Evolutionary conservation across 371 early-diverging fungal genomes (phyloP), one percentile per base, ranked within the genome.

Genomic region (Actinomortierella ambigua): DNA sequence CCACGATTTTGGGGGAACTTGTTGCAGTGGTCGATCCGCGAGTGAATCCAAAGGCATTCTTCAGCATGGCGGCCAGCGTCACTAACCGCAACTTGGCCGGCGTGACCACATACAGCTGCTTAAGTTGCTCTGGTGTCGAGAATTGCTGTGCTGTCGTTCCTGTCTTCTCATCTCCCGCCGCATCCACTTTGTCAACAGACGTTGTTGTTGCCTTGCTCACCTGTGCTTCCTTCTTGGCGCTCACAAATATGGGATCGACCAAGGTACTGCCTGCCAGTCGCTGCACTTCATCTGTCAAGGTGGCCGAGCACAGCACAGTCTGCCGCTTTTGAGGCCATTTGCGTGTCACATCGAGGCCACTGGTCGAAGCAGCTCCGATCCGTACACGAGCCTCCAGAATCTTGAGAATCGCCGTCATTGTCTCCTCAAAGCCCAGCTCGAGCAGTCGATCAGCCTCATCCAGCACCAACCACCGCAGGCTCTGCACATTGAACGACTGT

Each of bases 381-480:
- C 62, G 62, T 53, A 73, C 73, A n/a, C 73, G 64, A n/a, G 87
- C 82, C 53, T 85, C 83, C 40, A 93, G 78, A 27, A 91, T 70
- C 39, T 79, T 73, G 79, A 93, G 75, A 59, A 94, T 95, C 60
- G 90, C 88, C 59, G 89, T 88, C 67, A 99, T 81, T 24, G 95
- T 95, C 55, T 95, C 93, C 61, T 95, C 96, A 67, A 99, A 99
- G 3, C 98, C 99, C 3, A 93, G 82, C 68, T 98, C 99, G 62
- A 99, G 80, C 75, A 99, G 86, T 18, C 98, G 90, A 86, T 99
- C 99, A 15, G 98, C 98, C 82, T 99, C 99, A 79, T 99, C 99
- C 55, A 99, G 82, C 8, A 99, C 95, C 50, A 99, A 66, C 91
- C 95, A 97, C 34, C 85, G 81, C 39, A 96, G 79, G 51, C 90